A percentile compares a stretch with the other conserved stretches of the same genome.
phyloP scores from a whole-genome alignment of 805 yeast species.

The Clavispora asparagi region DNA sequence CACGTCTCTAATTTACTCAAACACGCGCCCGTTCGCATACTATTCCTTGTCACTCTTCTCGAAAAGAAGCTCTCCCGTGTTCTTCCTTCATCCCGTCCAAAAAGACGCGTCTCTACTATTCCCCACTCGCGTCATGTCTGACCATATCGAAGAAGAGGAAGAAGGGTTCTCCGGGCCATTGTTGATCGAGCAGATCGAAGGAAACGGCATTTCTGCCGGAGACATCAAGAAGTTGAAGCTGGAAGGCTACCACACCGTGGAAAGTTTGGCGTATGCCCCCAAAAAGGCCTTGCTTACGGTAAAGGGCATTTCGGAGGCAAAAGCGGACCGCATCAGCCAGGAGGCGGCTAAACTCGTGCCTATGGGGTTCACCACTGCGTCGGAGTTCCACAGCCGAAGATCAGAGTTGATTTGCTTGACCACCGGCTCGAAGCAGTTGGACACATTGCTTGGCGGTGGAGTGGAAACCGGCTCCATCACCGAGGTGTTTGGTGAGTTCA shows the following conservation, averaged over 20 bases:
- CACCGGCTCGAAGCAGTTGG: slow-evolving; percentile 92
- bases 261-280: slow-evolving; percentile 90
- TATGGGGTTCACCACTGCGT: slow-evolving; percentile 95
- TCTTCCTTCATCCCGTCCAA: background rate
- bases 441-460: slow-evolving; percentile 92
- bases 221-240: slow-evolving; percentile 79
- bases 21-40: background rate
- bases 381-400: slow-evolving; percentile 86
- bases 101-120: background rate
- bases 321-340: slow-evolving; percentile 76
- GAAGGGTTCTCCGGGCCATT: slow-evolving; percentile 55
- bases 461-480: slow-evolving; percentile 96
- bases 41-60: background rate
- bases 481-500: slow-evolving; percentile 93
- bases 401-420: slow-evolving; percentile 89
- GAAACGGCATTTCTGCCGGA: slow-evolving; percentile 77
- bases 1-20: background rate
- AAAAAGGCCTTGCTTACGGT: slow-evolving; percentile 69
- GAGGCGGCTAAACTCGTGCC: slow-evolving; percentile 89
- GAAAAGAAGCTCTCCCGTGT: background rate
- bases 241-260: slow-evolving; percentile 85
- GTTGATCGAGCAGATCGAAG: slow-evolving; percentile 52
- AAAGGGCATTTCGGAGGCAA: slow-evolving; percentile 92
- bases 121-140: slow-evolving; percentile 8
- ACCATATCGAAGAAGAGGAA: slow-evolving; percentile 32